Evolutionary conservation across 192 early-diverging fungal genomes (phyloP).

Genomic region (Chytriomyces confervae): DNA sequence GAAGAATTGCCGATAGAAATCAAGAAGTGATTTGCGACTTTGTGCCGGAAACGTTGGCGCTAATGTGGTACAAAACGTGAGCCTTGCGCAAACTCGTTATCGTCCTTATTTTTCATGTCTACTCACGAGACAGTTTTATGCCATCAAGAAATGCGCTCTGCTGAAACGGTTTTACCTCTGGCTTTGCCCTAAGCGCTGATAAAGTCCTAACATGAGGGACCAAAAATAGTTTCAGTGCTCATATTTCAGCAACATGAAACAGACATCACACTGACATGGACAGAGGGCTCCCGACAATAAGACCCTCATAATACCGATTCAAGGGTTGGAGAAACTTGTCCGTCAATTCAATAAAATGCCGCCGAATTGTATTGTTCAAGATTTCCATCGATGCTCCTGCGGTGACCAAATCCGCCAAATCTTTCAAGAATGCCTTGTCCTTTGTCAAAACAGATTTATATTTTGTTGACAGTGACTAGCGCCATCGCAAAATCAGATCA

Average conservation of each 20-base stretch:
- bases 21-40: slow-evolving; percentile 65
- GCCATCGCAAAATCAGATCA: background rate
- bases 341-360: slow-evolving; percentile 92
- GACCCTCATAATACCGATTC: slow-evolving; percentile 88
- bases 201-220: slow-evolving; percentile 43
- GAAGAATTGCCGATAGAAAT: slow-evolving; percentile 88
- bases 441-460: slow-evolving; percentile 81
- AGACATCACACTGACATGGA: slow-evolving; percentile 53
- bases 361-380: slow-evolving; percentile 90
- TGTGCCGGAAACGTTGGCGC: slow-evolving; percentile 57
- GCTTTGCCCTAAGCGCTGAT: slow-evolving; percentile 52
- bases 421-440: slow-evolving; percentile 81
- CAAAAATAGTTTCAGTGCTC: background rate
- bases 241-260: background rate
- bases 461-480: slow-evolving; percentile 51
- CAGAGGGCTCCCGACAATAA: slow-evolving; percentile 72
- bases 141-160: slow-evolving; percentile 76
- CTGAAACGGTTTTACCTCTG: slow-evolving; percentile 76
- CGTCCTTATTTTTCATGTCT: background rate
- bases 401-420: slow-evolving; percentile 61
- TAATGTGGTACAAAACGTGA: background rate
- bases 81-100: too few relatives aligned
- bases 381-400: slow-evolving; percentile 71
- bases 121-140: slow-evolving; percentile 59
- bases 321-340: slow-evolving; percentile 93